Evolutionary conservation across 2,329 filamentous ascomycete genomes (phyloP), one percentile per base, ranked within the genome.

Genomic region (Penicillium sp.): DNA sequence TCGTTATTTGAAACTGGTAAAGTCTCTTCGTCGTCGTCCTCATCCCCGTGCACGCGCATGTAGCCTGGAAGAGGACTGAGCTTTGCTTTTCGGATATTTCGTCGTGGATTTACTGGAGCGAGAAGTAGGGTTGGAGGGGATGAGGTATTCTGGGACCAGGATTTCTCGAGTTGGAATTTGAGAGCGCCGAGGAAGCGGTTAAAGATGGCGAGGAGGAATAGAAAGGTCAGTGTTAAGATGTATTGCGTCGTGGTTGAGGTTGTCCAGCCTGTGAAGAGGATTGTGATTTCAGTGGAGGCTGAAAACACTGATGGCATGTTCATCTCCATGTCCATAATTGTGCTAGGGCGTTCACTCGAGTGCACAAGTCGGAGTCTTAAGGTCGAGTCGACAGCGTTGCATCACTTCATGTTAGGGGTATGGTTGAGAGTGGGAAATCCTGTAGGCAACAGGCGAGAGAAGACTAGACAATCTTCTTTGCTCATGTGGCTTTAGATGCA

Each of bases 251-350:
- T 31, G 9, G 55, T 49, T 31, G 55, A 38, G 9, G 55, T 58
- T 42, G 43, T 58, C 55, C 55, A 58, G 13, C 50, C 43, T 12
- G 44, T 49, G 31, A 58, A 58, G 23, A 58, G 44, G 25, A 58
- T 19, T 17, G 55, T 58, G 19, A 58, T 49, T 49, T 36, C 13
- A 4, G 44, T 58, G 2, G 43, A 48, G 21, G 44, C 6, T 10
- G 55, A 49, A 25, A 58, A 58, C 2, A 49, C 51, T 15, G 38
- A 17, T 25, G 55, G 44, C 51, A 58, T 58, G 29, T 9, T n/a
- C 50, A 44, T 49, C 8, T 6, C 6, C 50, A 39, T 49, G 23
- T 41, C 10, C 43, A 44, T 49, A 27, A 0, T 36, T 0, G 35
- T 2, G n/a, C 3, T 27, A 19, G 6, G 15, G 9, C 2, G 19